Evolutionary conservation across 331 rosid genomes (phyloP).

Genomic region (Quercus lobata): DNA sequence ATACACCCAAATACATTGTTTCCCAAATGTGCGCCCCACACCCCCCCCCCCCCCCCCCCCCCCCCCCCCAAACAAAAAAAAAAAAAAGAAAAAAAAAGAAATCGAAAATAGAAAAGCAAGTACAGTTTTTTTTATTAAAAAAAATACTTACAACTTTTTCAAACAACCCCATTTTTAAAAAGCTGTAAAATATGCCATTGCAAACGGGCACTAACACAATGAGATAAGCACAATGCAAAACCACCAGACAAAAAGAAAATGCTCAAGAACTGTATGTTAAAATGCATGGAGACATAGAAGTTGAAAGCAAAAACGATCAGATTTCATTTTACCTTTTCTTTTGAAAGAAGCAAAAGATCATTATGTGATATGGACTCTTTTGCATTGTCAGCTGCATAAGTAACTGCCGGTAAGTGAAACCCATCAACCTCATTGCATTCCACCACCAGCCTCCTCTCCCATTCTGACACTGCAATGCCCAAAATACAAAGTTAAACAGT

Average conservation of each 20-base stretch:
- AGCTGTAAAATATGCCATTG: neutral
- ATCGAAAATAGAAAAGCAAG: neutral
- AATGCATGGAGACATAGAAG: conserved; percentile 2
- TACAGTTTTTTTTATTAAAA: no score
- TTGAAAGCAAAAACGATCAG: conserved; percentile 11
- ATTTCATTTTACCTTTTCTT: conserved; percentile 51
- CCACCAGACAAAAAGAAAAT: neutral
- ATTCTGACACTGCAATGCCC: conserved; percentile 48
- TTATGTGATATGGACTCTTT: conserved; percentile 52
- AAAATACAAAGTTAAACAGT: conserved; percentile 1
- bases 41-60: no score
- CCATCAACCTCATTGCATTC: conserved; percentile 63
- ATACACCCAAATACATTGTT: neutral
- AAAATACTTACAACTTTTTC: no score
- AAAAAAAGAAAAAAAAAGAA: no score
- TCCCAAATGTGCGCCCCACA: neutral
- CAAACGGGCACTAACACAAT: neutral
- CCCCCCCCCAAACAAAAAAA: no score
- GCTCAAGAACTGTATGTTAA: neutral
- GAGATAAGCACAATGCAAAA: neutral
- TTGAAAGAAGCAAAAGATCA: conserved; percentile 80
- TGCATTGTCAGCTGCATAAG: conserved; percentile 27
- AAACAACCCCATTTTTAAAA: no score
- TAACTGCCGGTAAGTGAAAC: conserved; percentile 62
- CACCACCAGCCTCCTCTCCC: conserved; percentile 62